Conservation (phyloP, 2,329 filamentous ascomycete species). For the Alternaria alternata region DNA sequence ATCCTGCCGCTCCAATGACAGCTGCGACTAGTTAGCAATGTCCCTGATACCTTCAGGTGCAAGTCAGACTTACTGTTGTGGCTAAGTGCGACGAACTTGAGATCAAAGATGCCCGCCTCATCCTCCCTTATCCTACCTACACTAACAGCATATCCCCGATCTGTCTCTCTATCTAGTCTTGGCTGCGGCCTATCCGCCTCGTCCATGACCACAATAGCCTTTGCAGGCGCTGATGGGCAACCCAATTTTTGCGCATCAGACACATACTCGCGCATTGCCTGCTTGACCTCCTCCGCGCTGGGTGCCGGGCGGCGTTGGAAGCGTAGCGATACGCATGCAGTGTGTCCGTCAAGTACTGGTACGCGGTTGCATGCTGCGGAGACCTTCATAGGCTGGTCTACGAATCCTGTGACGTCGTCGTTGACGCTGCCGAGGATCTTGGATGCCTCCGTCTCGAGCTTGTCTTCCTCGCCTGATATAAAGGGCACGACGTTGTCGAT, state of each 20-base stretch:
- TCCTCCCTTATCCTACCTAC: constrained; percentile 89
- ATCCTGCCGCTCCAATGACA: constrained; percentile 94
- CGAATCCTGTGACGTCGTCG: constrained; percentile 74
- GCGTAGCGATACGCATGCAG: constrained; percentile 86
- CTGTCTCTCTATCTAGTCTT: constrained; percentile 83
- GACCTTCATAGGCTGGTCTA: constrained; percentile 79
- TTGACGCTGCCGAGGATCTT: constrained; percentile 89
- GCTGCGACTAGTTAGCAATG: constrained; percentile 55
- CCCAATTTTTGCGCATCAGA: constrained; percentile 83
- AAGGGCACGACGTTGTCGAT: constrained; percentile 95
- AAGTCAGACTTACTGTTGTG: constrained; percentile 70
- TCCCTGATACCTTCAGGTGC: constrained; percentile 32
- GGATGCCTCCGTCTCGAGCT: constrained; percentile 91
- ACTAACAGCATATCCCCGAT: constrained; percentile 87
- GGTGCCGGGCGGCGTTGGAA: constrained; percentile 81
- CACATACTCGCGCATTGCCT: constrained; percentile 80
- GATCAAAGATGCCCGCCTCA: constrained; percentile 87
- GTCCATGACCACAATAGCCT: constrained; percentile 87
- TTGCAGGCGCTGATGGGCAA: constrained; percentile 83
- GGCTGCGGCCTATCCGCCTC: constrained; percentile 92
- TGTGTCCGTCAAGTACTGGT: constrained; percentile 94
- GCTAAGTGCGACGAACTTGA: constrained; percentile 93
- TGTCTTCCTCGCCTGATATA: constrained; percentile 94
- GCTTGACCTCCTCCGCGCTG: constrained; percentile 76
- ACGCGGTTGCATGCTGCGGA: constrained; percentile 93